Percentiles rank a stretch among this genome's conserved stretches.
phyloP scores from a whole-genome alignment of 2,329 filamentous ascomycete genomes.

The Chaetomium sp. region DNA sequence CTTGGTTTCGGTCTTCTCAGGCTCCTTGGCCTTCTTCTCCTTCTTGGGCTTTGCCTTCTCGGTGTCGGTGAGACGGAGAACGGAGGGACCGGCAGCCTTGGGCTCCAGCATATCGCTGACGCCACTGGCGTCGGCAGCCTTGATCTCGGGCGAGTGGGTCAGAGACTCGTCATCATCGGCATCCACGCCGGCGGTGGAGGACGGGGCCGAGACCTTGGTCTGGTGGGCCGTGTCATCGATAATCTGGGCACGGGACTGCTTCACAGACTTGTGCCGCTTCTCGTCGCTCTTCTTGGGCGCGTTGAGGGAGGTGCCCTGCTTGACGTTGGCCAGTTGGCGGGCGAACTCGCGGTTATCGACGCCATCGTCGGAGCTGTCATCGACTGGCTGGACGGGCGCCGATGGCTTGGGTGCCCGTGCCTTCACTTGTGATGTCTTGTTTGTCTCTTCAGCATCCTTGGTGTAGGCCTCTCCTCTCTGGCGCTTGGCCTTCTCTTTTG shows the following conservation, averaged over 20 bases:
- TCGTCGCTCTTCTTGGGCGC: constrained; percentile 56
- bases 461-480: constrained; percentile 35
- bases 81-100: constrained; percentile 63
- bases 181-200: constrained; percentile 72
- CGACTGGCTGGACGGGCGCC: constrained; percentile 39
- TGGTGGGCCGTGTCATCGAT: constrained; percentile 48
- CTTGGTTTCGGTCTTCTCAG: constrained; percentile 78
- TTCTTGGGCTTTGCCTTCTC: constrained; percentile 55
- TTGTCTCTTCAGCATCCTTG: constrained; percentile 43
- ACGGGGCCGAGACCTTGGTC: constrained; percentile 59
- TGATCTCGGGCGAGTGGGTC: constrained; percentile 64
- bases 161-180: constrained; percentile 81
- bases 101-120: constrained; percentile 91
- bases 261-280: constrained; percentile 69
- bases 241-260: constrained; percentile 65
- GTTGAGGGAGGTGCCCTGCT: constrained; percentile 66
- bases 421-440: constrained; percentile 44
- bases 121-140: constrained; percentile 63
- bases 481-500: constrained; percentile 46
- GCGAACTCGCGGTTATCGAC: constrained; percentile 76
- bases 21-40: constrained; percentile 61
- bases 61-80: constrained; percentile 75
- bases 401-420: constrained; percentile 37
- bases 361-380: constrained; percentile 58
- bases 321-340: constrained; percentile 68